Percentiles rank a stretch among this genome's conserved stretches.
Evolutionary conservation across 768 basidiomycete species (phyloP).

Genomic region (Tulasnella calospora): DNA sequence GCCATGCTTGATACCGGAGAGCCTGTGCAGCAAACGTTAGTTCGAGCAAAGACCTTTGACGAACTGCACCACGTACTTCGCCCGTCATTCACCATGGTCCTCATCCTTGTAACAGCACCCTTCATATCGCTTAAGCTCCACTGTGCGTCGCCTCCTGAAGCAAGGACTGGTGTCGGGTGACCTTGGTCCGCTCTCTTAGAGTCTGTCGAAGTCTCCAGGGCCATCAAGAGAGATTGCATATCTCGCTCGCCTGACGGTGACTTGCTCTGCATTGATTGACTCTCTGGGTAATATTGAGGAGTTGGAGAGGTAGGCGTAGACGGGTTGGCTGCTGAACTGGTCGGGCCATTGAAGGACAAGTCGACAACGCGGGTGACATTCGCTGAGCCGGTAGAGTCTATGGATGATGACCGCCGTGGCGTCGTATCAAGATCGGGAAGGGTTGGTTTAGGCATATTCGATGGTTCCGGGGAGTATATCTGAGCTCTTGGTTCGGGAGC

Average conservation of each 20-base stretch:
- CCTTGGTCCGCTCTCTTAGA: slow-evolving; percentile 3
- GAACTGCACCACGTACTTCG: neutral
- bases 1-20: neutral
- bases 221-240: neutral
- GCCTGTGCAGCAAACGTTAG: neutral
- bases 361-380: slow-evolving; percentile 21
- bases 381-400: slow-evolving; percentile 2
- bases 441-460: neutral
- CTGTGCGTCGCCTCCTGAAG: neutral
- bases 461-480: neutral
- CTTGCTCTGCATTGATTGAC: neutral
- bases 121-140: neutral
- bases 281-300: neutral
- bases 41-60: neutral
- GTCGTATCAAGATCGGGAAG: neutral
- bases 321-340: neutral
- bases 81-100: neutral
- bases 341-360: neutral
- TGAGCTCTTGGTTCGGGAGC: neutral
- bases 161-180: neutral
- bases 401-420: slow-evolving; percentile 13
- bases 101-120: slow-evolving; percentile 15
- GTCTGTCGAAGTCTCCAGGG: neutral
- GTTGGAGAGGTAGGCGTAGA: neutral
- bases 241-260: neutral